Base-by-base conservation (phyloP, 805 yeast genomes). In the Lipomyces lipofer region DNA sequence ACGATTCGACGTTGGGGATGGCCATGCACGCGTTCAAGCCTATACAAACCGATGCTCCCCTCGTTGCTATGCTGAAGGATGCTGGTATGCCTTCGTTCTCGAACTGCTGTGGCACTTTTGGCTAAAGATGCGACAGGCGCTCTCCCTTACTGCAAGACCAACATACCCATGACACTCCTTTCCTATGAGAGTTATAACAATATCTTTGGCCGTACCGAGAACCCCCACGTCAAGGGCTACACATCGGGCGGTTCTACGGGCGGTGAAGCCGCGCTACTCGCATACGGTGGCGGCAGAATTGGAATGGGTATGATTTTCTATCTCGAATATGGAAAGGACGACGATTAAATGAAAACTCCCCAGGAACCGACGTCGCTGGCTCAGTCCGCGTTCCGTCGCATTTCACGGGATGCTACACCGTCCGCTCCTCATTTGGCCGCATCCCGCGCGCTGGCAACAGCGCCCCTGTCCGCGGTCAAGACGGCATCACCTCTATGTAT, bases 281-380 rank as follows among this genome's bases (percentile, higher is more conserved):
- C 73, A 0, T 56, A 74, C 47, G 68, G 70, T 49, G 81, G 81
- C 4, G 73, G 80, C 7, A 72, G 74, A 70, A 47, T 84, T 25
- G 90, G 83, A 73, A 47, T 65, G 47, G 82, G n/a, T n/a, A n/a
- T n/a, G n/a, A n/a, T n/a, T n/a, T n/a, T n/a, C n/a, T n/a, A n/a
- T n/a, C n/a, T n/a, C n/a, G n/a, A n/a, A n/a, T n/a, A n/a, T n/a
- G n/a, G n/a, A n/a, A n/a, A n/a, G n/a, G n/a, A n/a, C n/a, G n/a
- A n/a, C n/a, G n/a, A n/a, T n/a, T n/a, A n/a, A n/a, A n/a, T n/a
- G n/a, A n/a, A n/a, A n/a, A n/a, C n/a, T n/a, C n/a, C n/a, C n/a
- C n/a, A n/a, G n/a, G 82, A 2, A 70, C 79, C n/a, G 83, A 79
- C 51, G 79, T 79, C 45, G 83, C 82, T 19, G 84, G 84, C 3